Evolutionary conservation across 805 yeast species (phyloP).

Genomic region (Tetrapisispora pingtungensis): DNA sequence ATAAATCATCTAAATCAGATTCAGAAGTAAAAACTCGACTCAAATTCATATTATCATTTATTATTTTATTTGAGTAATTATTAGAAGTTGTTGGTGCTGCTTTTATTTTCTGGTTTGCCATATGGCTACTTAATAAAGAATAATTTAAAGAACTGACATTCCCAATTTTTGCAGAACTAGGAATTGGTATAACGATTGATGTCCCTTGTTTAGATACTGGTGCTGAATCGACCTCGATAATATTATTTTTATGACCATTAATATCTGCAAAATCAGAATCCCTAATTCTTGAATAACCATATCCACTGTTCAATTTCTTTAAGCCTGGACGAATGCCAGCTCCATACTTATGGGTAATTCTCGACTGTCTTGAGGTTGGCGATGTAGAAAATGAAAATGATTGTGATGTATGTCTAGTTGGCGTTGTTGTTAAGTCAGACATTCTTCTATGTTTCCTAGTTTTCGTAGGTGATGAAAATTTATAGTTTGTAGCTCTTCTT

Average conservation of each 20-base stretch:
- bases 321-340: conserved; percentile 12
- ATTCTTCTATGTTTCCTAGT: conserved; percentile 11
- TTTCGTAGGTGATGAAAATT: background rate
- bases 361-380: conserved; percentile 12
- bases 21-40: conserved; percentile 1
- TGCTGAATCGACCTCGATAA: conserved; percentile 6
- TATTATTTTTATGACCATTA: conserved; percentile 1
- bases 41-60: background rate
- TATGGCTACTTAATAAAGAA: background rate
- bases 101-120: background rate
- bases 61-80: background rate
- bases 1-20: conserved; percentile 3
- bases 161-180: conserved; percentile 2
- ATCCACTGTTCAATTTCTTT: conserved; percentile 14
- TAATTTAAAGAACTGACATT: background rate
- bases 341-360: conserved; percentile 4
- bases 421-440: conserved; percentile 15
- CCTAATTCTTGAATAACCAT: conserved; percentile 11
- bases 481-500: conserved; percentile 1
- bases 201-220: conserved; percentile 2
- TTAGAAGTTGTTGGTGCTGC: background rate
- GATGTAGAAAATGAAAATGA: conserved; percentile 17
- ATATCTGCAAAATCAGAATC: conserved; percentile 1
- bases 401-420: conserved; percentile 11
- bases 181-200: background rate